Conservation (phyloP, 768 basidiomycete species). For the Mycena epipterygia region DNA sequence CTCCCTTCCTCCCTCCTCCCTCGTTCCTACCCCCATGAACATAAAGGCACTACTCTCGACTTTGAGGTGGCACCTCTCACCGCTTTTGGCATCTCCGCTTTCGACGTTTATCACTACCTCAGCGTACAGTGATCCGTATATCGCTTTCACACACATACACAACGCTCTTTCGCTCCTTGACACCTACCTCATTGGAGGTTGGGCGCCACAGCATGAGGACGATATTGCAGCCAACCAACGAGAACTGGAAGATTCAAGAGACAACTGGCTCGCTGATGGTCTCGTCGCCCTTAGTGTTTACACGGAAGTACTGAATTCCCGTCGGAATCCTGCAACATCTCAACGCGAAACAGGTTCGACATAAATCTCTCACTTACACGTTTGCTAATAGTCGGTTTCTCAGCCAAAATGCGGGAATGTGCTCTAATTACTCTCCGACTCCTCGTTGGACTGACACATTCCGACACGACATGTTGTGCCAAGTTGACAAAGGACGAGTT, state of each 20-base stretch:
- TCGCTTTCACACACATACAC: conserved; percentile 61
- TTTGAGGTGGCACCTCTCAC: conserved; percentile 46
- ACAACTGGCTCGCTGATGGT: conserved; percentile 61
- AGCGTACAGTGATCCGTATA: conserved; percentile 39
- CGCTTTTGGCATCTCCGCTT: conserved; percentile 45
- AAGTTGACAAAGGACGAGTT: conserved; percentile 62
- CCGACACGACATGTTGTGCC: conserved; percentile 67
- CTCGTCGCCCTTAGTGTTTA: conserved; percentile 67
- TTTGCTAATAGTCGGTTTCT: not conserved
- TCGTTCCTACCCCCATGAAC: conserved; percentile 42
- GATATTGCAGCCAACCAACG: conserved; percentile 25
- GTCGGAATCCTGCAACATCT: conserved; percentile 31
- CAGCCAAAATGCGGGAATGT: conserved; percentile 58
- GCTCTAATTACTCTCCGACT: conserved; percentile 73
- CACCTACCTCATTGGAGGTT: conserved; percentile 71
- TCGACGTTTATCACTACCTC: conserved; percentile 31
- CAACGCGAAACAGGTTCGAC: conserved; percentile 28
- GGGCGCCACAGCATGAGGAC: conserved; percentile 47
- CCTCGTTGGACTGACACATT: conserved; percentile 80
- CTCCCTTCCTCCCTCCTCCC: conserved; percentile 59
- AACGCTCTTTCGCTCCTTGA: conserved; percentile 74
- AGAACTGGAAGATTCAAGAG: conserved; percentile 52
- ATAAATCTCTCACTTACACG: conserved; percentile 32
- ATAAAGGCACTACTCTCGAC: conserved; percentile 26
- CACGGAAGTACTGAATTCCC: conserved; percentile 53